Evolutionary conservation across 192 early-diverging fungal species (phyloP), one percentile per base, ranked within the genome.

Genomic region (Podila horticola): DNA sequence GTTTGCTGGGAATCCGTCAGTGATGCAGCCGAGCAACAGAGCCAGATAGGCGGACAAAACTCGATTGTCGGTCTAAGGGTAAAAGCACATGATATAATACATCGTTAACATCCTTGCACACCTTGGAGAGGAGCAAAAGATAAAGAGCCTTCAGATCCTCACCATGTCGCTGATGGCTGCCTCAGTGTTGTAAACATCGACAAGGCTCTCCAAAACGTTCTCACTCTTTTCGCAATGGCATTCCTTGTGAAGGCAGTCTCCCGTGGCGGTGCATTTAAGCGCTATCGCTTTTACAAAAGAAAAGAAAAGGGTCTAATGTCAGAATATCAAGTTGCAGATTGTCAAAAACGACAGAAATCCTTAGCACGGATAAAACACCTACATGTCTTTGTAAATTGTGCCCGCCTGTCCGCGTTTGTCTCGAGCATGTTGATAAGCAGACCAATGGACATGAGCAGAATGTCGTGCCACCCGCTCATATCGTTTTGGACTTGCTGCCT

Each of bases 361-460:
- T 13, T 50, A 33, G 5, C 5, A 50, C 19, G 20, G 15, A 45
- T 64, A 64, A 26, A 48, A 20, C 17, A n/a, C 15, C 0, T 73
- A 83, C 74, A 74, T 67, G 31, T 38, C n/a, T 45, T 26, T 28
- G 66, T 68, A 10, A 83, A 22, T 20, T 76, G 65, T 9, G 76
- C 24, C 17, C 69, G 65, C 31, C 66, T 31, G 20, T 10, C 10
- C n/a, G 29, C 20, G 64, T 71, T 66, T 0, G 50, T 63, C 41
- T 83, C 82, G 19, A 83, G 50, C 58, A 83, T 69, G 29, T 83
- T 83, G 62, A 76, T 77, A 10, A 83, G 45, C 9, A 83, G 17
- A 6, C 74, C 82, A n/a, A 76, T 62, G 19, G 74, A 76, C 15
- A 76, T 36, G 19, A 83, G 36, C 4, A 83, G 45, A 20, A 69